A percentile compares a stretch with the other conserved stretches of the same genome.
phyloP scores from a whole-genome alignment of 306 rosid species.

The Inga leiocalycina region DNA sequence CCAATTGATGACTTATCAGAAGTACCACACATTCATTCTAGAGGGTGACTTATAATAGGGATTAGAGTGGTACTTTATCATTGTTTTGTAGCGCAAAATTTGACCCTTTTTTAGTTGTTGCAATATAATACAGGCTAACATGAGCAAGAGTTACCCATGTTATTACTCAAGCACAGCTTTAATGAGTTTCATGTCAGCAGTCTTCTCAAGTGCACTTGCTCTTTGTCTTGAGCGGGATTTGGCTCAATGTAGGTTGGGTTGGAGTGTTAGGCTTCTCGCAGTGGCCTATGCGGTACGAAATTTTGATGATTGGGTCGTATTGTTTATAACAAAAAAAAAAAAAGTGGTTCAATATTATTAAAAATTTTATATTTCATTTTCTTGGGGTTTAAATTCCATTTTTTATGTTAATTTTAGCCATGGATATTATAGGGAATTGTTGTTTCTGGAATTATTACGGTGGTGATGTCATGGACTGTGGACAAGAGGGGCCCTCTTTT shows the following conservation, averaged over 20 bases:
- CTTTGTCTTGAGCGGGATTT: constrained; percentile 35
- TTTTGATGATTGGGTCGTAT: neutral
- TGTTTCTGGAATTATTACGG: constrained; percentile 25
- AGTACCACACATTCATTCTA: too few relatives aligned
- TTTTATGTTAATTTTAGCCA: neutral
- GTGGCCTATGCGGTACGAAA: constrained; percentile 34
- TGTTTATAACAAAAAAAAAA: too few relatives aligned
- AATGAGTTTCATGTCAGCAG: constrained; percentile 25
- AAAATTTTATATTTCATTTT: too few relatives aligned
- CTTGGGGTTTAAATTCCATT: neutral
- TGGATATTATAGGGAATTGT: constrained; percentile 37
- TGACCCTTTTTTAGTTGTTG: too few relatives aligned
- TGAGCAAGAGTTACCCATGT: constrained; percentile 46
- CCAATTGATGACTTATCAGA: too few relatives aligned
- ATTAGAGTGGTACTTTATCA: too few relatives aligned
- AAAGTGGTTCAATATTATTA: neutral
- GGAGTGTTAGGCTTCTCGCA: constrained; percentile 39
- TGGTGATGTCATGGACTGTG: constrained; percentile 26
- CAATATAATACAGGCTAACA: constrained; percentile 2
- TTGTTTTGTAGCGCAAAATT: too few relatives aligned
- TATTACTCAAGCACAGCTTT: constrained; percentile 42
- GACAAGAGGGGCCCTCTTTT: constrained; percentile 40
- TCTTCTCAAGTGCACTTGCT: constrained; percentile 20
- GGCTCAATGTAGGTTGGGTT: constrained; percentile 38
- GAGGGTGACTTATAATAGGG: too few relatives aligned